Evolutionary conservation across 352 stramenopile species (phyloP), one percentile per base, ranked within the genome.

Genomic region (Vaucheria bursata): DNA sequence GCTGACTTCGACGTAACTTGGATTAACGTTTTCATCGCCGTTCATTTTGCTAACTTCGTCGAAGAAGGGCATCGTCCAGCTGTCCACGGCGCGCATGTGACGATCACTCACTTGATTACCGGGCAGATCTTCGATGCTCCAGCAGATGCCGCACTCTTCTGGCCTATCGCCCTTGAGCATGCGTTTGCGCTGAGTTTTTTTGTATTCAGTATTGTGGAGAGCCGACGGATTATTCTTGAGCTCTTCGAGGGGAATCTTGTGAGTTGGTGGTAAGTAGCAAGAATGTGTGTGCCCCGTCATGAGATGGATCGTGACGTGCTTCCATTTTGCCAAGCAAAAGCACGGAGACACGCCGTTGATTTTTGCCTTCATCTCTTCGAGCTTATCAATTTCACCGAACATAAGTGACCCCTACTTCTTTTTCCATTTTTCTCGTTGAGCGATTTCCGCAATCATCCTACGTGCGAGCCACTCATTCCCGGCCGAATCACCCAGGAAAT

Each of bases 331-430:
- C 25, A 59, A 18, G 45, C 45, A 59, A 59, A 59, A 59, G 18
- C 12, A 59, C 18, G 45, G 25, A 59, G 12, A 18, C 18, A 59
- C 45, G 25, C 45, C 25, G 25, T 59, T 25, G 18, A 59, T 18
- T 59, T 59, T 25, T 59, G 45, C 45, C 45, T 59, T 59, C 45
- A 59, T 59, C 25, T 59, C 45, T 25, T 59, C 45, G 45, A 59
- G 45, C 45, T 59, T 59, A 25, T 59, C 45, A 25, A 59, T 59
- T 59, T 59, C 45, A 59, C 45, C 45, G 45, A 59, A 59, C 45
- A 59, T 59, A 59, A 18, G 25, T 18, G 12, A 59, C 45, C 45
- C 45, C 25, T 59, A 59, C 45, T 59, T 59, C 45, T 59, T 59
- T 59, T 59, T 59, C 45, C 18, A 59, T 25, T 59, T 25, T 59